Percentiles rank a stretch among this genome's conserved stretches.
These are phyloP conservation scores for Coemansia sp. DNA, from an alignment of 192 early-diverging fungal genomes.

Conservation along the genomic window DNA sequence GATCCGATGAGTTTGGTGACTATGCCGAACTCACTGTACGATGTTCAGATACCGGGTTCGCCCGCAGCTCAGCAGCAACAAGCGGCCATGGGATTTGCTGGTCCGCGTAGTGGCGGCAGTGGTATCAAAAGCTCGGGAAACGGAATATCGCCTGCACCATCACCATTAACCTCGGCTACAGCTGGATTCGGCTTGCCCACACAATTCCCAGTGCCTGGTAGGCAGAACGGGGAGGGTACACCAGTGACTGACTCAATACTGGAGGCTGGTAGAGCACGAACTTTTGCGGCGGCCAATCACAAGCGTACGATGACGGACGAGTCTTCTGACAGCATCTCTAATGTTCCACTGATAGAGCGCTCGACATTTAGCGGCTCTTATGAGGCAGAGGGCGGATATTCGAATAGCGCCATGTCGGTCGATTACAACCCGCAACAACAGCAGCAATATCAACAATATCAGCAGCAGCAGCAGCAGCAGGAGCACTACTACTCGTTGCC, in stretches of 20 bases:
- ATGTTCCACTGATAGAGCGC: slow-evolving; percentile 37
- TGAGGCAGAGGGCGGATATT: not conserved
- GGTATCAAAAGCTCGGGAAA: not conserved
- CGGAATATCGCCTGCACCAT: slow-evolving; percentile 1
- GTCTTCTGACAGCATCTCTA: slow-evolving; percentile 33
- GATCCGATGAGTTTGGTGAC: not conserved
- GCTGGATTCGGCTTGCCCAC: not conserved
- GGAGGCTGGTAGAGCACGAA: not conserved
- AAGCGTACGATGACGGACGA: slow-evolving; percentile 19
- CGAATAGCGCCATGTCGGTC: not conserved
- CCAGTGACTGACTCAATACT: not conserved
- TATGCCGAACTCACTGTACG: slow-evolving; percentile 7
- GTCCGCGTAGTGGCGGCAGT: not conserved
- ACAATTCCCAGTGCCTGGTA: not conserved
- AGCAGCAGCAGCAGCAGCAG: slow-evolving; percentile 15
- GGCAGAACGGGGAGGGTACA: not conserved
- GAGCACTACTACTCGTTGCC: slow-evolving; percentile 4
- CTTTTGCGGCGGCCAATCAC: slow-evolving; percentile 3
- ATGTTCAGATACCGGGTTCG: slow-evolving; percentile 9
- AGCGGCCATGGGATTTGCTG: not conserved
- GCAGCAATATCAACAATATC: slow-evolving; percentile 12
- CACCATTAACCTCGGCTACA: not conserved
- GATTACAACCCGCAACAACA: slow-evolving; percentile 4
- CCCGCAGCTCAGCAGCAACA: not conserved
- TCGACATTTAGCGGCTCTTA: slow-evolving; percentile 6